These are phyloP conservation scores for Volvariella surrecta DNA, from an alignment of 1,284 basidiomycete species.

Conservation along the genomic window DNA sequence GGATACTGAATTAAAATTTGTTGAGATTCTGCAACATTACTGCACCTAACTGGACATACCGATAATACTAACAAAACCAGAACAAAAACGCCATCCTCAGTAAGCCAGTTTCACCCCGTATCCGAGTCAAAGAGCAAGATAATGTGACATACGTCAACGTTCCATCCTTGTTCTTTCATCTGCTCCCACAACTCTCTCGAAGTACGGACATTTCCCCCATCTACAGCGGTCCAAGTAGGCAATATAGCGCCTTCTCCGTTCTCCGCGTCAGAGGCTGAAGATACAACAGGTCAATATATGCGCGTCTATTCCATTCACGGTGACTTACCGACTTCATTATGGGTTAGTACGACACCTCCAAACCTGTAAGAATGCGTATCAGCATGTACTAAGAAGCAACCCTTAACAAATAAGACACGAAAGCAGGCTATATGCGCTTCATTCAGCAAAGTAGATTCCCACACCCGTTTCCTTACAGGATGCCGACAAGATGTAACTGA, in stretches of 20 bases:
- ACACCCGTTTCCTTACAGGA: no score
- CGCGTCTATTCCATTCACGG: neutral
- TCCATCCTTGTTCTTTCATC: slow-evolving; percentile 82
- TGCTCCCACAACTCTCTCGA: slow-evolving; percentile 81
- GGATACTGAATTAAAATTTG: slow-evolving; percentile 68
- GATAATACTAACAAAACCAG: slow-evolving; percentile 18
- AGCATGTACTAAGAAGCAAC: no score
- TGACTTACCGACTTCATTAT: slow-evolving; percentile 73
- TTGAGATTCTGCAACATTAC: neutral
- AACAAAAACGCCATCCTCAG: no score
- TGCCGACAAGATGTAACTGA: slow-evolving; percentile 6
- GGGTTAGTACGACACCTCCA: slow-evolving; percentile 88
- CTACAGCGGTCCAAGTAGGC: slow-evolving; percentile 94
- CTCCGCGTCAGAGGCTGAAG: slow-evolving; percentile 40
- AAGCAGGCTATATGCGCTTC: neutral
- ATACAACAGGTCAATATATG: slow-evolving; percentile 3
- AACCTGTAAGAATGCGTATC: slow-evolving; percentile 45
- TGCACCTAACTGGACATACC: no score
- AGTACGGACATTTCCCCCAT: slow-evolving; percentile 79
- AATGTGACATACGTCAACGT: slow-evolving; percentile 60
- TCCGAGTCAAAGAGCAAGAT: slow-evolving; percentile 3
- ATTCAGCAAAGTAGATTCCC: slow-evolving; percentile 1
- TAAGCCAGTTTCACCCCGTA: no score
- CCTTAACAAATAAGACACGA: no score
- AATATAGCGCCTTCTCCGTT: slow-evolving; percentile 75